Base-by-base conservation (phyloP, 331 rosid genomes). In the Quercus tomentella region DNA sequence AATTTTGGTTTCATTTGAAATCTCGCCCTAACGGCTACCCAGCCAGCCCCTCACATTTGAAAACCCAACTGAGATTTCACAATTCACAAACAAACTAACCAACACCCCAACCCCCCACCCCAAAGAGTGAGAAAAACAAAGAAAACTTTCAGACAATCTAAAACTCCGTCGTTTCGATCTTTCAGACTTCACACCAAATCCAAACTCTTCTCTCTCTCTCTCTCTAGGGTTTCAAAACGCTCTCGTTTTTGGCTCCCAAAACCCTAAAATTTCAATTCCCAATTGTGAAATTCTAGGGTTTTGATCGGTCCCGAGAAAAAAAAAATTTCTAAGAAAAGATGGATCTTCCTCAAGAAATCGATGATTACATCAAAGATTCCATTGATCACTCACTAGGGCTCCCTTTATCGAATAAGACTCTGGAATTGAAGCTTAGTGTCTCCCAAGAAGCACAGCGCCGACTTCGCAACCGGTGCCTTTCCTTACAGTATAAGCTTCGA, bases 301-400 rank as follows among this genome's bases (percentile, higher is more conserved):
- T 5, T 73, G n/a, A 55, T 52, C 49, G 41, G 61, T 58, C 73
- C 52, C 26, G 21, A 43, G 31, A 77, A 31, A 31, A 31, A 31
- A 4, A 31, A 31, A 4, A 31, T 33, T 7, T 17, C n/a, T 1
- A 2, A 71, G 11, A 10, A 62, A 57, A 72, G 23, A 96, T 91
- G 99, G 93, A 84, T 81, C 90, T 90, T 80, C 90, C 93, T 35
- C 78, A 22, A 33, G 85, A 84, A 15, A 31, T 90, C 17, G 89
- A 91, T 16, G 88, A 86, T 35, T 90, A 82, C 86, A 81, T 92
- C 73, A 91, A 88, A 67, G 86, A 90, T 85, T 75, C 94, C 61
- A 90, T 95, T 21, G 96, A 93, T 18, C 85, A 89, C 72, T 52
- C 75, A 6, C 57, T 95, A 45, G 97, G 98, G 3, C 92, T 93